Base-by-base conservation (phyloP, 2,329 filamentous ascomycete species). In the Colletotrichum spinosum region DNA sequence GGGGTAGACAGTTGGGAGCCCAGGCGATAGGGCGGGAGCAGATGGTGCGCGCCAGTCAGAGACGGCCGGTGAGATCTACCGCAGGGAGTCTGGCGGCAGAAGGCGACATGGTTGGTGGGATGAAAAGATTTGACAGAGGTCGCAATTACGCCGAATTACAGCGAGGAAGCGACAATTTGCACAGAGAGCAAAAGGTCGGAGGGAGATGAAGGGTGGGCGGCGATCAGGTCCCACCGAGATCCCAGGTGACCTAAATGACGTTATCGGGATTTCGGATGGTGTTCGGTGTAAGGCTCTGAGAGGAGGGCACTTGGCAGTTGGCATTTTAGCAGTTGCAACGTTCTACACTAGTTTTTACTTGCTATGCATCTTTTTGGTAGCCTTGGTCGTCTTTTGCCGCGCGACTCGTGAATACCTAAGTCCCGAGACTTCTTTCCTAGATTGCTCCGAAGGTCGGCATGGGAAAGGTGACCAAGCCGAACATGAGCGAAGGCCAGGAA, bases 201-300 rank as follows among this genome's bases (percentile, higher is more conserved):
- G 44, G 13, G 46, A 37, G 35, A 56, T 42, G 33, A 25, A 55
- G 48, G 57, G 58, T 61, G 57, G 62, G 58, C 58, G 58, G 62
- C 62, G 62, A 65, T 65, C 58, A 65, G 62, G 58, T 65, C 62
- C 62, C 62, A 52, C 57, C 41, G 41, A 65, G 62, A 65, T 62
- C 63, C 58, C 63, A 65, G 52, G 63, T 65, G 63, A 65, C 63
- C 58, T 55, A 25, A 54, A 65, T 65, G 63, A 65, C 58, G 63
- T 65, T 65, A 62, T 65, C 63, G 63, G 58, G 58, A 65, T 53
- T 57, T 57, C 58, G 58, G 63, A 62, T 65, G 58, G 58, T 65
- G 58, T 48, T 60, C 63, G 58, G 63, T 56, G 58, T 65, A 42
- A 65, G 63, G 56, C 63, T 44, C 15, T 46, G 44, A 33, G 34